Evolutionary conservation across 2,329 filamentous ascomycete genomes (phyloP).

Genomic region (Harringtonia aguacate): DNA sequence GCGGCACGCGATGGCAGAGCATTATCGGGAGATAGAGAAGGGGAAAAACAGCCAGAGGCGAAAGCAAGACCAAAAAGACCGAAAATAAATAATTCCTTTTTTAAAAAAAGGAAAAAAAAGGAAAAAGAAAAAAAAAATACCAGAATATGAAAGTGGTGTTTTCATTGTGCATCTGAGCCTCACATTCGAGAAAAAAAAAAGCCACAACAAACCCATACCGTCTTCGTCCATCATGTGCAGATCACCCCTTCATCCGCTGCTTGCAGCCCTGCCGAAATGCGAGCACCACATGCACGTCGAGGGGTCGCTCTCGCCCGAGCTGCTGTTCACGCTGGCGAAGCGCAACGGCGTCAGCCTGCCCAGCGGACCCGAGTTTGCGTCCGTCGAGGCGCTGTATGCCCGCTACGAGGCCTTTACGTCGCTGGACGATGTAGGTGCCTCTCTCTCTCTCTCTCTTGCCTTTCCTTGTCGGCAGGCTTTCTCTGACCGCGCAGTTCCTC

Average conservation of each 20-base stretch:
- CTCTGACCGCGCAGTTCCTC: constrained; percentile 43
- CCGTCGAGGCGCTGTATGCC: constrained; percentile 43
- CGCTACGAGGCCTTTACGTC: constrained; percentile 59
- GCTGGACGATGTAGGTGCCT: constrained; percentile 41
- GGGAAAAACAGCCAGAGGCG: too few species aligned
- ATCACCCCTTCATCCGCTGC: constrained; percentile 43
- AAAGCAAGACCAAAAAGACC: too few species aligned
- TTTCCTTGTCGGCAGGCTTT: background rate
- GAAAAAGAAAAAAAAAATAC: background rate
- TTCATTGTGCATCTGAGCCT: too few species aligned
- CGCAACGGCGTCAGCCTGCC: constrained; percentile 57
- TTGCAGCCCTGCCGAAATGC: constrained; percentile 61
- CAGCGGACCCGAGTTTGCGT: constrained; percentile 49
- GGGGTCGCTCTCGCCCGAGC: constrained; percentile 57
- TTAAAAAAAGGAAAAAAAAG: too few species aligned
- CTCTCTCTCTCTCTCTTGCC: background rate
- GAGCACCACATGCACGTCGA: constrained; percentile 77
- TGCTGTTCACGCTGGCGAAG: constrained; percentile 59
- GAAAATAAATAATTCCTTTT: too few species aligned
- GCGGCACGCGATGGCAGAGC: too few species aligned
- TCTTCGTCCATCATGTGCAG: constrained; percentile 37
- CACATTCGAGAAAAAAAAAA: too few species aligned
- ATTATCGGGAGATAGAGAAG: too few species aligned
- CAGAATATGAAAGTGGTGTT: too few species aligned
- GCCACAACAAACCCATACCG: background rate